Evolutionary conservation across 2,329 filamentous ascomycete species (phyloP), one percentile per base, ranked within the genome.

Genomic region (Meredithiella fracta): DNA sequence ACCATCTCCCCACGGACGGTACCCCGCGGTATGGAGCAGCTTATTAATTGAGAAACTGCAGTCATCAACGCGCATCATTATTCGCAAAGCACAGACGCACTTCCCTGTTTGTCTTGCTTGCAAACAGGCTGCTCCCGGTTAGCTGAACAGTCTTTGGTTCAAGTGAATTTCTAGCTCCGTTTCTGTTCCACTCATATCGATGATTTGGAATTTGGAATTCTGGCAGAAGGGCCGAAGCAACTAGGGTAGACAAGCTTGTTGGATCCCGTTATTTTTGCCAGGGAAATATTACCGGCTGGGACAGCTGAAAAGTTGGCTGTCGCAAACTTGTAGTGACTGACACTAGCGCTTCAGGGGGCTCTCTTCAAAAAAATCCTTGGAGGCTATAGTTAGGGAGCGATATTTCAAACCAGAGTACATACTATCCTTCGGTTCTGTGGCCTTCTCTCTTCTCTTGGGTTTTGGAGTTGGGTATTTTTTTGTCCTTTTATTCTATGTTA

Each of bases 1-100:
- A 73, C 72, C 4, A 72, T 75, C 38, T 73, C 72, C 25, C 71
- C 73, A 5, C 67, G 63, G 26, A 69, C 67, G 2, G 62, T 70
- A 20, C 73, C 73, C 3, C 65, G 64, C 15, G 67, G 66, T 29
- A 68, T 75, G 68, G 57, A 59, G 50, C 55, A 53, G 23, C 22
- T 59, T 15, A 20, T 59, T 11, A 56, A 59, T 37, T 58, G 44
- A 54, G 31, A 47, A 15, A 7, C 20, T 4, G 23, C 29, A 34
- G 22, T 5, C 40, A n/a, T 40, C 29, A 34, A 5, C 29, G 29
- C 29, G 29, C 5, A 34, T 34, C 5, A 5, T 34, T 34, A 11
- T 34, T 34, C 11, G 11, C 11, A 11, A 34, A 34, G 11, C 29
- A 11, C 29, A 34, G 5, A n/a, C 11, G 11, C 29, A 34, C 29